A percentile compares a stretch with the other conserved stretches of the same genome.
These are phyloP conservation scores for Ramaria rubella DNA, from an alignment of 768 basidiomycete species.

Conservation along the genomic window DNA sequence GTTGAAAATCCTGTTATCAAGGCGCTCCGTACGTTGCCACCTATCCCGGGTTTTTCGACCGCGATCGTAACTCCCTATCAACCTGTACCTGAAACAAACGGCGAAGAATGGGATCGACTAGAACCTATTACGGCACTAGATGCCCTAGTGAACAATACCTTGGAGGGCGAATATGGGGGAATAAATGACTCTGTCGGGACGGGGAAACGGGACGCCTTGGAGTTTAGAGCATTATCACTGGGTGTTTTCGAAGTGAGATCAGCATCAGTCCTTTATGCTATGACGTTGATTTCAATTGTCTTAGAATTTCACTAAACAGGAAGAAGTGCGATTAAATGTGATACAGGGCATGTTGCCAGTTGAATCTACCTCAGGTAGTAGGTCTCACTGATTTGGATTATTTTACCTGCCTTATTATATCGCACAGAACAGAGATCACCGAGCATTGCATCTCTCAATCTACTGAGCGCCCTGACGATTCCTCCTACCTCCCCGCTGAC, in stretches of 20 bases:
- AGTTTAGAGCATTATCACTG: constrained; percentile 70
- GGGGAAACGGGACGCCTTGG: constrained; percentile 58
- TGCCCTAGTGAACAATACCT: constrained; percentile 69
- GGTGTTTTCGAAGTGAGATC: constrained; percentile 74
- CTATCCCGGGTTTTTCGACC: constrained; percentile 48
- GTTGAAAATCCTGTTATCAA: constrained; percentile 29
- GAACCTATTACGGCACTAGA: constrained; percentile 77
- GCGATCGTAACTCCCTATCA: constrained; percentile 67
- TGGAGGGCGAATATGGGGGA: constrained; percentile 88
- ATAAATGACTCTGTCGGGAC: constrained; percentile 32
- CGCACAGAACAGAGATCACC: constrained; percentile 33
- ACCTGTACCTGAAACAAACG: constrained; percentile 74
- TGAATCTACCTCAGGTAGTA: constrained; percentile 34
- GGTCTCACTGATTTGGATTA: constrained; percentile 8
- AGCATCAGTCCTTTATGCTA: background rate
- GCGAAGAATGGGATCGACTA: constrained; percentile 89
- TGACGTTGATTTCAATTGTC: background rate
- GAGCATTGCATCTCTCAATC: constrained; percentile 46
- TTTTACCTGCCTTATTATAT: constrained; percentile 18
- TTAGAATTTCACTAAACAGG: constrained; percentile 71
- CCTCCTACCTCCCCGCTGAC: constrained; percentile 58
- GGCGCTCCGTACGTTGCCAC: constrained; percentile 55
- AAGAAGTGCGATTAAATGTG: constrained; percentile 63
- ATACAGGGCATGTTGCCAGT: constrained; percentile 66
- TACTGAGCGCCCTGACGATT: constrained; percentile 55